Evolutionary conservation across 306 rosid genomes (phyloP).

Genomic region (Gleditsia sinensis): DNA sequence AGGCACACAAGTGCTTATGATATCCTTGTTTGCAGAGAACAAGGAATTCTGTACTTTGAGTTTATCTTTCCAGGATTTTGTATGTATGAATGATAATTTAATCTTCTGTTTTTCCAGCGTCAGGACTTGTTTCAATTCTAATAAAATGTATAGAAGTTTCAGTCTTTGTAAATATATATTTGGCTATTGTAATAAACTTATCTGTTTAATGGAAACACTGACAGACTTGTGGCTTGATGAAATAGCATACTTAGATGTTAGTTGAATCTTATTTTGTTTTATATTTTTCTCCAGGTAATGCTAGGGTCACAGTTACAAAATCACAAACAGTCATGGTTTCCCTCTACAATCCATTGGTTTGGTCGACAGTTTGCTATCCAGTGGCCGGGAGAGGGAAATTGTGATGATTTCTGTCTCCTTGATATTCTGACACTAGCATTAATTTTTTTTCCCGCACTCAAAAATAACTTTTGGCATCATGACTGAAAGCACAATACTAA

Average conservation of each 20-base stretch:
- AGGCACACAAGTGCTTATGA: not conserved
- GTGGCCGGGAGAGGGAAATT: too few relatives aligned
- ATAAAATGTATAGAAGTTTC: not conserved
- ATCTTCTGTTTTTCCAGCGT: not conserved
- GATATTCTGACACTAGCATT: too few relatives aligned
- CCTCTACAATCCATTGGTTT: too few relatives aligned
- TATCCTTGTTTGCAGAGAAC: not conserved
- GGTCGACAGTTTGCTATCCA: too few relatives aligned
- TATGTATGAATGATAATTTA: not conserved
- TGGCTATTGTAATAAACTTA: not conserved
- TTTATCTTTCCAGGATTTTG: not conserved
- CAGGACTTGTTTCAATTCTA: not conserved
- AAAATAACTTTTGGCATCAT: too few relatives aligned
- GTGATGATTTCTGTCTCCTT: too few relatives aligned
- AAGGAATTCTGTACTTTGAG: not conserved
- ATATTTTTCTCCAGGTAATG: too few relatives aligned
- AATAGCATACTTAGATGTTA: not conserved
- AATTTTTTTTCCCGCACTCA: too few relatives aligned
- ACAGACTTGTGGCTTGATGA: not conserved
- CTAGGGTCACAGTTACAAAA: too few relatives aligned
- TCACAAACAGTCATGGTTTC: too few relatives aligned
- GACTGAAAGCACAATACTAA: too few relatives aligned
- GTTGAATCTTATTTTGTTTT: too few relatives aligned
- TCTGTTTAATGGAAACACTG: not conserved
- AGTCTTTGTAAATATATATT: not conserved